Conservation (phyloP, 768 basidiomycete species). For the Tephrocybe sp. region DNA sequence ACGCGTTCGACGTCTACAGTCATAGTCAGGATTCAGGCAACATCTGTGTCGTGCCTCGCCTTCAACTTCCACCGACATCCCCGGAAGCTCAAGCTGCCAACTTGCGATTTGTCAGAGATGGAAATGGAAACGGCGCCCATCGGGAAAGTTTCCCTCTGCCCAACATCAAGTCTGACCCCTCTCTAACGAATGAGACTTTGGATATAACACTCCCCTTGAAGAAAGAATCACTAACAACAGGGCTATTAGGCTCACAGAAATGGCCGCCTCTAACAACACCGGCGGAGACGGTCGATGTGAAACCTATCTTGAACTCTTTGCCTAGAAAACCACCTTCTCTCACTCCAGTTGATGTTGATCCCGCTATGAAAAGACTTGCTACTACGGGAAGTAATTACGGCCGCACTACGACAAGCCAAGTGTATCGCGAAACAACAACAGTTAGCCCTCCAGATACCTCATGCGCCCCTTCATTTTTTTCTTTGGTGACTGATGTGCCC, state of each 20-base stretch:
- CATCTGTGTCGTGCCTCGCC: slow-evolving; percentile 20
- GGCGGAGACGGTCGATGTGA: neutral
- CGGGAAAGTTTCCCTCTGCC: slow-evolving; percentile 9
- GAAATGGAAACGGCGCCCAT: slow-evolving; percentile 16
- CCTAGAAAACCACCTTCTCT: neutral
- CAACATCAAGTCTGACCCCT: slow-evolving; percentile 9
- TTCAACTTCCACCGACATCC: slow-evolving; percentile 18
- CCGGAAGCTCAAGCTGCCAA: slow-evolving; percentile 29
- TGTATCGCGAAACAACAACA: neutral
- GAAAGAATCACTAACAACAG: neutral
- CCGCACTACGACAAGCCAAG: too few species aligned
- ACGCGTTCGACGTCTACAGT: slow-evolving; percentile 13
- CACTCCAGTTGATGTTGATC: too few species aligned
- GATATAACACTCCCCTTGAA: neutral
- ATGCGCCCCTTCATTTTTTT: too few species aligned
- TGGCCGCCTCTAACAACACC: neutral
- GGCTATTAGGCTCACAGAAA: too few species aligned
- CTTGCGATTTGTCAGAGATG: slow-evolving; percentile 23
- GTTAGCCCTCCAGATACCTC: too few species aligned
- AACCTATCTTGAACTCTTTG: neutral
- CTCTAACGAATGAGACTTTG: too few species aligned
- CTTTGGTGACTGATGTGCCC: too few species aligned
- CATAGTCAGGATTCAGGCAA: slow-evolving; percentile 28
- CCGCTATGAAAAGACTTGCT: neutral
- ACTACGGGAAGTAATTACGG: neutral